These are phyloP conservation scores for Colletotrichum gloeosporioides DNA, from an alignment of 2,329 filamentous ascomycete genomes.

Conservation along the genomic window DNA sequence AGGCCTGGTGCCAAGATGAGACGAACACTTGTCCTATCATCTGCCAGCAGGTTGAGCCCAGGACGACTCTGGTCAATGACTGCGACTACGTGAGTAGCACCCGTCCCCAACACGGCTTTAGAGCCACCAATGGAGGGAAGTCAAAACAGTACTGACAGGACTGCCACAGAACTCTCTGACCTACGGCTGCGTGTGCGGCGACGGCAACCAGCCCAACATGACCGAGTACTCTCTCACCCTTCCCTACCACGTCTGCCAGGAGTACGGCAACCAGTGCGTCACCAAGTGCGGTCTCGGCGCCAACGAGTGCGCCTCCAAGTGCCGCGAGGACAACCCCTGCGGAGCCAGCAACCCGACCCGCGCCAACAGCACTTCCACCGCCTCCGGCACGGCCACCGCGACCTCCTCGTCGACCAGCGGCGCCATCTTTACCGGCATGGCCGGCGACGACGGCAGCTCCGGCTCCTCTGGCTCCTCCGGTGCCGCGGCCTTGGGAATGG, in stretches of 20 bases:
- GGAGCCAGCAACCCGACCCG: slow-evolving; percentile 70
- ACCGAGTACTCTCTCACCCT: slow-evolving; percentile 80
- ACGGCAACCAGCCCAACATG: slow-evolving; percentile 71
- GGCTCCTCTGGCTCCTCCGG: slow-evolving; percentile 26
- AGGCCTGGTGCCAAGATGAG: slow-evolving; percentile 71
- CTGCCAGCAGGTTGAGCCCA: slow-evolving; percentile 64
- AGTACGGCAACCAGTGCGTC: slow-evolving; percentile 75
- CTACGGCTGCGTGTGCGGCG: slow-evolving; percentile 76
- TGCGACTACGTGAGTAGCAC: slow-evolving; percentile 66
- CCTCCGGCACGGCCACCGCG: slow-evolving; percentile 45
- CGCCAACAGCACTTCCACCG: slow-evolving; percentile 66
- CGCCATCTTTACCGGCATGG: slow-evolving; percentile 41
- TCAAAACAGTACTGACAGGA: not conserved
- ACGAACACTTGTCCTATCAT: slow-evolving; percentile 71
- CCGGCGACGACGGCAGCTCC: slow-evolving; percentile 19
- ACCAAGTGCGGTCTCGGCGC: slow-evolving; percentile 56
- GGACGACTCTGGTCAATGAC: slow-evolving; percentile 63
- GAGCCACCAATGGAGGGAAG: not conserved
- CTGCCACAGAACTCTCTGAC: slow-evolving; percentile 56
- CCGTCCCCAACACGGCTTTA: not conserved
- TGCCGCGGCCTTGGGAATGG: slow-evolving; percentile 35
- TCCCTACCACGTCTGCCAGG: slow-evolving; percentile 77
- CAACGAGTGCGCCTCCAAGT: slow-evolving; percentile 63
- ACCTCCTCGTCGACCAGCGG: slow-evolving; percentile 34
- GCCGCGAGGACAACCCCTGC: slow-evolving; percentile 72